phyloP scores from a whole-genome alignment of 441 rosid species.

The Pelargonium fulgidum region DNA sequence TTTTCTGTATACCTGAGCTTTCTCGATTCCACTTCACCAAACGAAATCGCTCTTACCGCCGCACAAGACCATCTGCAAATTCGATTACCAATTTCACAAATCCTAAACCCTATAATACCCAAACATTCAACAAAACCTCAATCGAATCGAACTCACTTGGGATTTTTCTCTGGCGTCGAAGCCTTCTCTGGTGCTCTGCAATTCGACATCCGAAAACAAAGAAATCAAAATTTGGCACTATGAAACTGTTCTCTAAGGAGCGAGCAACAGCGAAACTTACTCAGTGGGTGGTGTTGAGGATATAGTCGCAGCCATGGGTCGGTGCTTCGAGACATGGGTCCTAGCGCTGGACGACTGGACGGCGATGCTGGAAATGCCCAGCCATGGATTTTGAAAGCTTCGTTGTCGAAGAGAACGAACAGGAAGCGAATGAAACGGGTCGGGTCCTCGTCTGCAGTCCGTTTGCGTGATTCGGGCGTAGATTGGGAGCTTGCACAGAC shows the following conservation, averaged over 20 bases:
- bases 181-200: neutral
- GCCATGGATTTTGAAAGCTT: neutral
- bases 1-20: neutral
- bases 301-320: neutral
- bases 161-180: neutral
- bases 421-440: neutral
- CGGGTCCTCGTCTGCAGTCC: neutral
- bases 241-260: neutral
- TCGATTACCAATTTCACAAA: neutral
- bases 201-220: neutral
- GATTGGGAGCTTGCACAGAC: neutral
- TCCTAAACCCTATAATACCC: neutral
- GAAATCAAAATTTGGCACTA: neutral
- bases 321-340: neutral
- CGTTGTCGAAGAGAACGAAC: neutral
- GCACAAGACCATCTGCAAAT: conserved; percentile 2
- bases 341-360: neutral
- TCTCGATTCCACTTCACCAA: neutral
- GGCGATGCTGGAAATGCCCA: neutral
- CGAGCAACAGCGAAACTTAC: neutral
- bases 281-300: neutral
- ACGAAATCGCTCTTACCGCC: neutral
- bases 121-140: neutral
- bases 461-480: neutral
- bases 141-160: neutral